Evolutionary conservation across 805 yeast genomes (phyloP), one percentile per base, ranked within the genome.

Genomic region (Metschnikowia cerradonensis): DNA sequence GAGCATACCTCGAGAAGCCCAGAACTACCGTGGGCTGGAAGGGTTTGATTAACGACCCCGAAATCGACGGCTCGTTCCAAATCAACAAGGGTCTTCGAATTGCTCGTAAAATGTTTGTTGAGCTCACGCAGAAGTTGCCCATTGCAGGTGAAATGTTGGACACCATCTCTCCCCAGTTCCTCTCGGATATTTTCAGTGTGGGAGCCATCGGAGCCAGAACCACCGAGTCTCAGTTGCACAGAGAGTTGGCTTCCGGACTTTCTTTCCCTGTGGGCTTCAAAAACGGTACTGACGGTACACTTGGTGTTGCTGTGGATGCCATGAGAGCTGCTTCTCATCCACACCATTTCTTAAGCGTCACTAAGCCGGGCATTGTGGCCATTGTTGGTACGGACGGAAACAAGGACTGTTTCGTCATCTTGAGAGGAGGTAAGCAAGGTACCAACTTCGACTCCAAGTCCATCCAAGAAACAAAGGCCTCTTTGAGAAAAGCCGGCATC

Each of bases 131-230:
- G 57, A 72, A 77, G 63, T 68, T 92, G 51, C 98, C 99, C 49
- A 92, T 92, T 63, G 99, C 96, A 48, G 86, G 94, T 41, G 99
- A 92, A 74, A 94, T 92, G 99, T 82, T 92, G 70, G 99, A 92
- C 71, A 94, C 98, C 54, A 92, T 92, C 56, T 88, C 96, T 33
- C 99, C 99, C 17, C 99, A 92, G 78, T 92, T 80, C 79, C 79
- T 92, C 59, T 84, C 92, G 23, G 99, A 94, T 69, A 78, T 91
- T 61, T 79, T 92, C 58, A 86, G 96, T 33, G 83, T 92, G 60
- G 99, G 99, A 64, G 99, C 99, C 53, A 91, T 92, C 72, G 99
- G 99, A 66, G 99, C 99, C 51, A 86, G 99, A 77, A 92, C 99
- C 52, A 92, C 99, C 44, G 99, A 92, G 75, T 92, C 97, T 41